These are phyloP conservation scores for Citrus inodora DNA, from an alignment of 345 rosid genomes.

Conservation along the genomic window DNA sequence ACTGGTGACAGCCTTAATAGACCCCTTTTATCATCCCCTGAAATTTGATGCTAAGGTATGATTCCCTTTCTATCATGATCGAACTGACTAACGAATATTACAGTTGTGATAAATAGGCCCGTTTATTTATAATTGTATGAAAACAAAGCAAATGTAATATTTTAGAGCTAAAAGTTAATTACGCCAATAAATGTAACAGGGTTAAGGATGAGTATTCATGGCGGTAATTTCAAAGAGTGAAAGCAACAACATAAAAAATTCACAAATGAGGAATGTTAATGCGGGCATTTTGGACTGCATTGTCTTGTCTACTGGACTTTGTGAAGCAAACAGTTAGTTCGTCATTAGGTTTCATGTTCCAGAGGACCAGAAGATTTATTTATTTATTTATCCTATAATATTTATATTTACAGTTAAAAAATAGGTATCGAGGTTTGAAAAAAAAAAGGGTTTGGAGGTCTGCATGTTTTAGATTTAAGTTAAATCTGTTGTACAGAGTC, in stretches of 20 bases:
- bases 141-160: conserved; percentile 6
- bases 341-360: neutral
- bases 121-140: neutral
- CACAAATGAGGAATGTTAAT: conserved; percentile 4
- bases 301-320: conserved; percentile 24
- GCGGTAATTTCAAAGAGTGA: conserved; percentile 23
- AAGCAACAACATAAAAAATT: conserved; percentile 19
- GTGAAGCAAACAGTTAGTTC: neutral
- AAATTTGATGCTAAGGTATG: conserved; percentile 34
- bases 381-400: neutral
- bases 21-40: conserved; percentile 61
- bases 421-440: too few species aligned
- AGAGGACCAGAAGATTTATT: neutral
- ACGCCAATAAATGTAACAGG: neutral
- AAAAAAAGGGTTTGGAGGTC: too few species aligned
- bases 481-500: too few species aligned
- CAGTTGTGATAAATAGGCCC: neutral
- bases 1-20: conserved; percentile 48
- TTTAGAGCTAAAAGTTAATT: neutral
- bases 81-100: neutral
- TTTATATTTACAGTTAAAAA: too few species aligned
- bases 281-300: neutral
- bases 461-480: too few species aligned
- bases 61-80: neutral
- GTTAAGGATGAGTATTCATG: neutral